Evolutionary conservation across 371 early-diverging fungal species (phyloP).

Genomic region (Dichotomocladium elegans): DNA sequence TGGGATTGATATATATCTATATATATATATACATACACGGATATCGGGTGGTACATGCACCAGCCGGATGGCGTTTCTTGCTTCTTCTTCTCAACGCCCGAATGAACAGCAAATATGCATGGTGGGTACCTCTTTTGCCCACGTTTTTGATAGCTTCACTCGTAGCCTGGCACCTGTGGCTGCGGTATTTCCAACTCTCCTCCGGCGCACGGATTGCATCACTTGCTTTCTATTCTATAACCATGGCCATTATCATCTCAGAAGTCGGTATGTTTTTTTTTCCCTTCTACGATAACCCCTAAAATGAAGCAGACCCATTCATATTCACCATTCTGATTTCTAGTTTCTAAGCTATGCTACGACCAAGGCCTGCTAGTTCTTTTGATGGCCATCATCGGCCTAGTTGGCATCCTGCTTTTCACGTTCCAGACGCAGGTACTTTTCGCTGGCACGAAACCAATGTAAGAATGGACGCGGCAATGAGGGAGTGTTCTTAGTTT

Average conservation of each 20-base stretch:
- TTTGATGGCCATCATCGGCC: constrained; percentile 24
- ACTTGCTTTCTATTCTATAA: constrained; percentile 20
- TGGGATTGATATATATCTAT: neutral
- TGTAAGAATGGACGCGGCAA: constrained; percentile 19
- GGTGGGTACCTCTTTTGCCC: constrained; percentile 34
- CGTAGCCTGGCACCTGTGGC: constrained; percentile 37
- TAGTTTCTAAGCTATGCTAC: constrained; percentile 26
- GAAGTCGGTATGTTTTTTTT: constrained; percentile 20
- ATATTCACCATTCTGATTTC: neutral
- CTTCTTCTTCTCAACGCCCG: neutral
- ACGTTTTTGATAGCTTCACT: constrained; percentile 14
- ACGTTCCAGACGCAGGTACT: constrained; percentile 25
- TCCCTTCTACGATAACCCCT: too few species aligned
- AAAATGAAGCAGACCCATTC: neutral
- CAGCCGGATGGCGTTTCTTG: neutral
- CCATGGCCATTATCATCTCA: constrained; percentile 24
- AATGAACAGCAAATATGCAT: constrained; percentile 27
- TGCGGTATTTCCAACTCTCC: constrained; percentile 35
- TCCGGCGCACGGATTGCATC: constrained; percentile 9
- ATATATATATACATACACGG: too few species aligned
- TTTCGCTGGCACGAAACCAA: constrained; percentile 28
- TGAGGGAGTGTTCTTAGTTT: neutral
- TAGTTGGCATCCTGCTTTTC: constrained; percentile 16
- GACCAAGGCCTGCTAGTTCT: constrained; percentile 26
- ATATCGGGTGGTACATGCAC: too few species aligned